phyloP scores from a whole-genome alignment of 2,329 filamentous ascomycete species.

The Aschersonia sp. region DNA sequence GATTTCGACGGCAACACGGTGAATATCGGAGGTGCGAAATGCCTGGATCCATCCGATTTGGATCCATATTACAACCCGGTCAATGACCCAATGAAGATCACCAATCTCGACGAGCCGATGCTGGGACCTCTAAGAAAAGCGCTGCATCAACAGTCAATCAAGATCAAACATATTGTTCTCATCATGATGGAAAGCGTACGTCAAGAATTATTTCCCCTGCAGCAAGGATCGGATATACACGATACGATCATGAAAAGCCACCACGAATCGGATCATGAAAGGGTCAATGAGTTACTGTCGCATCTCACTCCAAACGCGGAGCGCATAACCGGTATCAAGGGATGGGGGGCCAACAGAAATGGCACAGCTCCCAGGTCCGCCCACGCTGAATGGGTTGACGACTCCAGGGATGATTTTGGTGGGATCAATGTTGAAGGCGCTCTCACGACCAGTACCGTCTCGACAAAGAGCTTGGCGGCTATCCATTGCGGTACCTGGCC shows the following conservation, averaged over 20 bases:
- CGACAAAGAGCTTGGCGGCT: constrained; percentile 25
- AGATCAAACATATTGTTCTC: constrained; percentile 25
- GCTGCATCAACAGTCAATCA: constrained; percentile 15
- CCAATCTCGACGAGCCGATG: constrained; percentile 21
- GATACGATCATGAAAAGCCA: constrained; percentile 18
- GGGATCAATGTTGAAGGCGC: constrained; percentile 24
- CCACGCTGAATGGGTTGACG: constrained; percentile 6
- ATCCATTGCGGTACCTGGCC: constrained; percentile 26
- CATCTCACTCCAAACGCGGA: constrained; percentile 11
- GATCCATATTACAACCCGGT: constrained; percentile 16
- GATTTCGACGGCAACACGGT: background rate
- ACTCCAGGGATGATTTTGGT: constrained; percentile 14
- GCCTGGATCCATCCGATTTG: constrained; percentile 1
- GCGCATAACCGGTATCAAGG: constrained; percentile 8
- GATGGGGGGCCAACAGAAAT: constrained; percentile 6
- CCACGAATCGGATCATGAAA: constrained; percentile 12
- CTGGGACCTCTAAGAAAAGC: constrained; percentile 11
- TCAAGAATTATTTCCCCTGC: constrained; percentile 27
- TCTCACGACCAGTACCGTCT: constrained; percentile 25
- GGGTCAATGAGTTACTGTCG: constrained; percentile 9
- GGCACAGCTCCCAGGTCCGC: constrained; percentile 3
- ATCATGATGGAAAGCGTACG: constrained; percentile 28
- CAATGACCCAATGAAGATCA: constrained; percentile 23
- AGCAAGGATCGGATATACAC: constrained; percentile 21
- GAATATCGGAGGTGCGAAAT: background rate